Evolutionary conservation across 2,329 filamentous ascomycete species (phyloP).

Genomic region (Neonectria hederae): DNA sequence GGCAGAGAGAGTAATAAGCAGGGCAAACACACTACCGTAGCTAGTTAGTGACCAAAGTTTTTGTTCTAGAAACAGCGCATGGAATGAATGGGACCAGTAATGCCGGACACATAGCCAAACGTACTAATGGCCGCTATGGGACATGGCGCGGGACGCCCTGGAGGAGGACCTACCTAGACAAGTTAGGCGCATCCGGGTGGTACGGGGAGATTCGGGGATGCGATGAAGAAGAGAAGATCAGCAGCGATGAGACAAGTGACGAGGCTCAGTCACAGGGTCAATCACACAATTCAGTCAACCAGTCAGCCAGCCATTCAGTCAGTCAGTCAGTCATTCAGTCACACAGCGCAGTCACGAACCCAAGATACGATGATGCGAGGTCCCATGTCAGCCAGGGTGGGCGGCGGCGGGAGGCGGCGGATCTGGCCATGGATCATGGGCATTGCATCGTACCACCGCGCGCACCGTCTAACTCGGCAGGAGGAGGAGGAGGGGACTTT

Average conservation of each 20-base stretch:
- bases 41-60: background rate
- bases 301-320: no score
- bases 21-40: background rate
- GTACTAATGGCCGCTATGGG: slow-evolving; percentile 3
- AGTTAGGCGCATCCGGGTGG: slow-evolving; percentile 14
- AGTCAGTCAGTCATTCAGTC: no score
- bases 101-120: background rate
- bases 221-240: background rate
- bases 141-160: background rate
- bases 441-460: slow-evolving; percentile 1
- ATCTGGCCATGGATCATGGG: slow-evolving; percentile 5
- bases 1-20: background rate
- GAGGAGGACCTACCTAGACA: slow-evolving; percentile 20
- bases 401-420: background rate
- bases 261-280: background rate
- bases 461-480: background rate
- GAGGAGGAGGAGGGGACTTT: background rate
- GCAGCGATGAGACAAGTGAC: background rate
- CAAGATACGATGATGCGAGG: background rate
- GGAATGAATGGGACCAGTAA: no score
- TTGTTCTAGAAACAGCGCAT: slow-evolving; percentile 17
- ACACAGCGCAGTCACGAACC: background rate
- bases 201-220: slow-evolving; percentile 22
- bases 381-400: background rate
- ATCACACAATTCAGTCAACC: background rate